Conservation (phyloP, 352 stramenopile genomes). For the Globisporangium polare region DNA sequence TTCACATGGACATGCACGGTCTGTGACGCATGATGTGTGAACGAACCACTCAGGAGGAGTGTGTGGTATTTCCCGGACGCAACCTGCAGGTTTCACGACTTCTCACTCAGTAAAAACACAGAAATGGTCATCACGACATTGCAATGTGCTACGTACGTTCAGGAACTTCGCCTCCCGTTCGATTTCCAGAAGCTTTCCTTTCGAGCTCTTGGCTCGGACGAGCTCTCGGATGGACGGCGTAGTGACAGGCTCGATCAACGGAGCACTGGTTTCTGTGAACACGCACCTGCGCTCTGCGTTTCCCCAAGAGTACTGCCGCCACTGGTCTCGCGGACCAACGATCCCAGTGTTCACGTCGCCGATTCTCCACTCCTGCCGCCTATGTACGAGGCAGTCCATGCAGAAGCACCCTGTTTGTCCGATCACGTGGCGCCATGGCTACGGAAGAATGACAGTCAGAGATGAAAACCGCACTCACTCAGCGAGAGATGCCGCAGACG, state of each 20-base stretch:
- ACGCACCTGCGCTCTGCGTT: constrained; percentile 51
- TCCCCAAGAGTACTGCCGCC: constrained; percentile 61
- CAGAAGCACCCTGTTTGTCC: constrained; percentile 78
- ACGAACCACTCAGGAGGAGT: constrained; percentile 59
- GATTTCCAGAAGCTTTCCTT: constrained; percentile 34
- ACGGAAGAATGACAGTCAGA: background rate
- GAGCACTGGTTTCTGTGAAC: constrained; percentile 10
- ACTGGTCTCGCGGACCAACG: constrained; percentile 61
- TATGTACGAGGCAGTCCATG: constrained; percentile 59
- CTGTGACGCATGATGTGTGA: background rate
- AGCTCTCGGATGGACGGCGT: constrained; percentile 49
- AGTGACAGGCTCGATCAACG: constrained; percentile 20
- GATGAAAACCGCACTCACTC: background rate
- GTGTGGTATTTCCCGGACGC: constrained; percentile 75
- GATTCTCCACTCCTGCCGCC: constrained; percentile 76
- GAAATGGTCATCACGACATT: background rate
- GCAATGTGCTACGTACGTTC: constrained; percentile 20
- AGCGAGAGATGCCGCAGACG: background rate
- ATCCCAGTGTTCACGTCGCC: constrained; percentile 62
- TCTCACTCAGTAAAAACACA: background rate
- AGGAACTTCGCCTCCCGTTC: constrained; percentile 70
- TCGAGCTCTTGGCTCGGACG: constrained; percentile 38
- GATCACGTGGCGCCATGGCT: constrained; percentile 45
- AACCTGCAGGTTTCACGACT: constrained; percentile 26
- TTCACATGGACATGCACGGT: background rate